Base-by-base conservation (phyloP, 1,284 basidiomycete genomes). In the Apiotrichum gamsii region DNA sequence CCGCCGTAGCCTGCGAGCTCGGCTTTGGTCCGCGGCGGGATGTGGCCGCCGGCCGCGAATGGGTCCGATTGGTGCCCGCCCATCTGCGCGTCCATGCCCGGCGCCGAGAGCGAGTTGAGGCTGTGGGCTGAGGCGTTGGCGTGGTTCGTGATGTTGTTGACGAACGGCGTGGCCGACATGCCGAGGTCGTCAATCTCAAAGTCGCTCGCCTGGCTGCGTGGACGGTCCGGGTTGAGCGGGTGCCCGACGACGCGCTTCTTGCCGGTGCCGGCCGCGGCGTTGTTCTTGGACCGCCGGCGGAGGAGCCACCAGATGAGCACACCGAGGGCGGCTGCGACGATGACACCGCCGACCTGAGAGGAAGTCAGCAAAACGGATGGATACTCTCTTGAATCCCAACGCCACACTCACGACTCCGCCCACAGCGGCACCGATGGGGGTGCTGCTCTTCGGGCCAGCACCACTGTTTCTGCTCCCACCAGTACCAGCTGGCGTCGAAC, bases 401-500 rank as follows among this genome's bases (percentile, higher is more conserved):
- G n/a, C n/a, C n/a, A n/a, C 25, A 40, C 39, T 40, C 16, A 72
- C 67, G 14, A 65, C 65, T 18, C 67, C 69, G 39, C 69, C 69
- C n/a, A 59, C 67, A 37, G 70, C 70, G 4, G 69, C 67, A 15
- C 67, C 69, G 14, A 45, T 19, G 2, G 43, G 43, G 21, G 56
- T 56, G 42, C 65, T 36, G 33, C 18, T 28, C 24, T 31, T 38
- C 8, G 8, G 25, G 25, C 25, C 25, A 28, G 25, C 25, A 28
- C 25, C 25, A 11, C 8, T 28, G 8, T 32, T 32, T 14, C 8
- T 14, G 31, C 16, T 16, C 31, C n/a, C n/a, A n/a, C n/a, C n/a
- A n/a, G n/a, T n/a, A n/a, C n/a, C n/a, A n/a, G n/a, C n/a, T n/a
- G n/a, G n/a, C n/a, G n/a, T n/a, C n/a, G n/a, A n/a, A n/a, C n/a